phyloP scores from a whole-genome alignment of 163 green algal species.

The Volvox carteri region DNA sequence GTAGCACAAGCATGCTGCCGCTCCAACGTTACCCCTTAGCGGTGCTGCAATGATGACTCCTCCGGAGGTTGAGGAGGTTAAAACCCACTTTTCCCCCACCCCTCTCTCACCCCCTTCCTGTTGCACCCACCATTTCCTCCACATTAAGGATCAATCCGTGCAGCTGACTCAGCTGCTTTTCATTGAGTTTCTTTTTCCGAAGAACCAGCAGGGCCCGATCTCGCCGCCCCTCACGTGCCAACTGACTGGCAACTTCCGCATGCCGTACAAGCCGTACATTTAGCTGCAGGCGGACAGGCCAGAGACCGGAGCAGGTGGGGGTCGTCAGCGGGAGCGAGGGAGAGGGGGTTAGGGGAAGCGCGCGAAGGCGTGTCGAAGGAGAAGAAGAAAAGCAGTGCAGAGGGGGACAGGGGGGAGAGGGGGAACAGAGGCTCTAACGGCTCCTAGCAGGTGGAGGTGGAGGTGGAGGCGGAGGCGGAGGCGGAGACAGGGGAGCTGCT shows the following conservation, averaged over 20 bases:
- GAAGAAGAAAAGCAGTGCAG: too few relatives aligned
- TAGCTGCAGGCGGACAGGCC: too few relatives aligned
- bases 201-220: conserved; percentile 86
- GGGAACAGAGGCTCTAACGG: too few relatives aligned
- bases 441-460: too few relatives aligned
- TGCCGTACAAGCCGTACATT: conserved; percentile 81
- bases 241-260: conserved; percentile 73
- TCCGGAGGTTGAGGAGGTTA: not conserved
- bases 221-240: conserved; percentile 75
- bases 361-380: too few relatives aligned
- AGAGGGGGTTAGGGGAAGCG: too few relatives aligned
- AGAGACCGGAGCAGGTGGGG: too few relatives aligned
- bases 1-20: not conserved
- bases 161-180: conserved; percentile 79
- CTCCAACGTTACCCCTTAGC: too few relatives aligned
- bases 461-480: too few relatives aligned
- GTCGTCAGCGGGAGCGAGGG: too few relatives aligned
- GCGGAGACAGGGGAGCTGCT: too few relatives aligned
- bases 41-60: not conserved
- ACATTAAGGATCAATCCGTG: conserved; percentile 87
- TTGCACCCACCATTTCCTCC: conserved; percentile 82
- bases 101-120: not conserved
- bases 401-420: too few relatives aligned
- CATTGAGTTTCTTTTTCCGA: conserved; percentile 89
- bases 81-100: not conserved